A percentile compares a stretch with the other conserved stretches of the same genome.
Evolutionary conservation across 805 yeast species (phyloP).

Genomic region (Sporopachydermia lactativora): DNA sequence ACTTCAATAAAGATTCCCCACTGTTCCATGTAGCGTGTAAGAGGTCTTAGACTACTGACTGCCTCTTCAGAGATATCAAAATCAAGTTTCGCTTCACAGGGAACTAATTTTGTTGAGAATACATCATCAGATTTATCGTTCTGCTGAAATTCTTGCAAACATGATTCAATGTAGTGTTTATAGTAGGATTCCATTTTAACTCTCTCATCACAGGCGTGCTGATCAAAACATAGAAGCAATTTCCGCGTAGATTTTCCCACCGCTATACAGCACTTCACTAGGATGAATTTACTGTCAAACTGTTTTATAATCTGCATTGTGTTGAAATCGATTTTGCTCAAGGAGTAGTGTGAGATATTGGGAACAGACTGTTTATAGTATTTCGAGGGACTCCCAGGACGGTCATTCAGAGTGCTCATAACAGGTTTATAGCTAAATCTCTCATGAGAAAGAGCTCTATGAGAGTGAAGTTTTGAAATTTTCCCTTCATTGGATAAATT

Average conservation of each 20-base stretch:
- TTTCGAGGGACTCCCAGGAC: too few relatives aligned
- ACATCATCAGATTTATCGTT: conserved; percentile 6
- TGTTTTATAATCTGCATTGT: conserved; percentile 22
- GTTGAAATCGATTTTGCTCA: conserved; percentile 3
- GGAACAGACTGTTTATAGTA: too few relatives aligned
- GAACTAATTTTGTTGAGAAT: not conserved
- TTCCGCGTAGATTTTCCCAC: conserved; percentile 6
- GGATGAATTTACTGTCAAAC: conserved; percentile 49
- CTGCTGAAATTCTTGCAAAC: conserved; percentile 17
- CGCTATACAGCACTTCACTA: conserved; percentile 27
- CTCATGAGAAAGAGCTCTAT: too few relatives aligned
- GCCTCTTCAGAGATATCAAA: conserved; percentile 6
- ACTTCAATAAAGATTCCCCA: not conserved
- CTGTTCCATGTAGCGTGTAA: too few relatives aligned
- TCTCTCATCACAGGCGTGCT: conserved; percentile 80
- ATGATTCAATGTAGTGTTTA: conserved; percentile 14
- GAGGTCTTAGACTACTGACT: conserved; percentile 5
- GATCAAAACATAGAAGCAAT: conserved; percentile 42
- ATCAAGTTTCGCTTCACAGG: conserved; percentile 3
- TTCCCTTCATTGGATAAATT: too few relatives aligned
- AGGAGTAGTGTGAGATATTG: too few relatives aligned
- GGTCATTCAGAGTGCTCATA: too few relatives aligned
- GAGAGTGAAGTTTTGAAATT: too few relatives aligned
- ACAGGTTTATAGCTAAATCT: too few relatives aligned
- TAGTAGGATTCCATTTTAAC: conserved; percentile 37